Base-by-base conservation (phyloP, 1,139 yeast genomes). In the Candida freyschussii region DNA sequence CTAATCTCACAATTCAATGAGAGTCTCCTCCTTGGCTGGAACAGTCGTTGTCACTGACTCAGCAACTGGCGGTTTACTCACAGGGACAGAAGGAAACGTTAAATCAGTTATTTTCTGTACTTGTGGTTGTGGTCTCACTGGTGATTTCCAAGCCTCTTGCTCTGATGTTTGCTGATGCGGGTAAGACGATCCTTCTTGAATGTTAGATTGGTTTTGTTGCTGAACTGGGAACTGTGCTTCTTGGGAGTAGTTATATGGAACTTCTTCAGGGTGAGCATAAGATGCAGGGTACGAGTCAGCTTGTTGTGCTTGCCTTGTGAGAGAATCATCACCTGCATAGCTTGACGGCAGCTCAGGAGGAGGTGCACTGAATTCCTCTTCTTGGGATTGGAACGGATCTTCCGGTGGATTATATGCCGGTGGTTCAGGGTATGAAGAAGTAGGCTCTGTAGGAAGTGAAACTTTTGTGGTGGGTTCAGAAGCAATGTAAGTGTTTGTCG, bases 21-120 rank as follows among this genome's bases (percentile, higher is more conserved):
- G 38, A 21, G 55, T 34, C 21, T 55, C 56, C 25, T 58, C 63
- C 23, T 56, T 54, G 13, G 44, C 37, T 22, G 34, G 41, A 13
- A 10, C 15, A 10, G 21, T 23, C 19, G 17, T 25, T 9, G 12
- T 20, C 21, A 25, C 33, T 14, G 23, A 16, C 13, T 29, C 30
- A 7, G 29, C 13, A 13, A 32, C 35, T 7, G 43, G 43, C 7
- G 43, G 40, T 31, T 53, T 60, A 13, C 45, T 48, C n/a, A 50
- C 38, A 3, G 67, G 67, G 3, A 62, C 66, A 17, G 60, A 53
- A 18, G 67, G 67, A 38, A 63, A 63, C 31, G 58, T 52, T 34
- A 53, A 55, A 29, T 55, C 54, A 1, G 65, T 62, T 13, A 61
- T 59, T 33, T 55, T 55, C 11, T 24, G 27, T 14, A 8, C 15